Evolutionary conservation across 2,329 filamentous ascomycete species (phyloP).

Genomic region (Arthrobotrys conoides): DNA sequence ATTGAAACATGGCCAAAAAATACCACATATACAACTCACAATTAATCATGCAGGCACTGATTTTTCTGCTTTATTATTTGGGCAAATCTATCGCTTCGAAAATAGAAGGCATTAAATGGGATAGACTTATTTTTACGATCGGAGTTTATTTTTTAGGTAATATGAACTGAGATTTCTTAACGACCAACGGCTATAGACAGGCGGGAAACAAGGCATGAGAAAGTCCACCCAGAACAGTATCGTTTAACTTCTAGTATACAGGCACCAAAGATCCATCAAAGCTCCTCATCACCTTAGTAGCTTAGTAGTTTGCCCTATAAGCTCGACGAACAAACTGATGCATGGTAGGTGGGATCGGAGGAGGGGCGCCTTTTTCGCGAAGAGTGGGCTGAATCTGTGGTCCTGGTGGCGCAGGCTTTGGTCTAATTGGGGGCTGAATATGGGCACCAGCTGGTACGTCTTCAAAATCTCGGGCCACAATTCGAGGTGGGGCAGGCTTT

Average conservation of each 20-base stretch:
- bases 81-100: no score
- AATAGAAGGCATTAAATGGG: no score
- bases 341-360: not conserved
- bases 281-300: no score
- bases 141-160: not conserved
- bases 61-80: no score
- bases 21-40: slow-evolving; percentile 5
- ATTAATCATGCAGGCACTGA: no score
- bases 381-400: not conserved
- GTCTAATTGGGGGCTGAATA: not conserved
- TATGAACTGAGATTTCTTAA: not conserved
- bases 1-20: not conserved
- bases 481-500: no score
- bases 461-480: no score
- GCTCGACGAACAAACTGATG: not conserved
- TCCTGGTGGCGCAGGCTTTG: not conserved
- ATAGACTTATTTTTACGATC: no score
- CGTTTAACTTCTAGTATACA: not conserved
- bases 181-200: not conserved
- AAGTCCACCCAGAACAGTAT: not conserved
- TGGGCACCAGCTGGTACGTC: not conserved
- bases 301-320: no score
- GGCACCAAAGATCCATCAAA: no score
- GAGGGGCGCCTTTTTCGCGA: not conserved
- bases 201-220: not conserved